These are phyloP conservation scores for Aspergillus phoenicis DNA, from an alignment of 2,329 filamentous ascomycete species.

Conservation along the genomic window DNA sequence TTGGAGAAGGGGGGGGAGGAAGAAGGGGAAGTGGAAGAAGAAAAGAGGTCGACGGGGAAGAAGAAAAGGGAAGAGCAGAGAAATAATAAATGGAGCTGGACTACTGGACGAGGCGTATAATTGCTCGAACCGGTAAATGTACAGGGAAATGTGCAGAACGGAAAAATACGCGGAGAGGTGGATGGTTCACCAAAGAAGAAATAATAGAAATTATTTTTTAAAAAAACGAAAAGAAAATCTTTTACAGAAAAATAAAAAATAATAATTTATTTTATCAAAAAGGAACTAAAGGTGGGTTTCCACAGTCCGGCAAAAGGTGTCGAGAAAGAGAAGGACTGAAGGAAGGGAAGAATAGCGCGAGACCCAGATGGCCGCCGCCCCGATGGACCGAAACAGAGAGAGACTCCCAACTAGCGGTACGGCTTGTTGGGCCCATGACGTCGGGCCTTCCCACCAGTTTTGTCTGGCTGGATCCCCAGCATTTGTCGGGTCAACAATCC, in stretches of 20 bases:
- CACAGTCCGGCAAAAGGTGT: neutral
- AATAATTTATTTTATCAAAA: neutral
- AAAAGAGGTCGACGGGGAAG: constrained; percentile 6
- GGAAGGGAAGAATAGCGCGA: neutral
- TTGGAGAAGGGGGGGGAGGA: neutral
- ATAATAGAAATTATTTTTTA: no score
- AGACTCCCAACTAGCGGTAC: constrained; percentile 24
- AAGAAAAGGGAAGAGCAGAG: neutral
- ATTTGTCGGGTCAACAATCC: constrained; percentile 10
- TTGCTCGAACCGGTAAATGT: constrained; percentile 2
- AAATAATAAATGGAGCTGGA: neutral
- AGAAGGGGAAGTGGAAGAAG: constrained; percentile 5
- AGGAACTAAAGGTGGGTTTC: neutral
- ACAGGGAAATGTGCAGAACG: constrained; percentile 1
- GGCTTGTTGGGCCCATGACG: constrained; percentile 32
- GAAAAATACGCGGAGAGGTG: constrained; percentile 3
- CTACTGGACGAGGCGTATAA: neutral
- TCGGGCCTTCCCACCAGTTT: constrained; percentile 20
- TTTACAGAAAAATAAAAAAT: neutral
- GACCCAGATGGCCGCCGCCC: no score
- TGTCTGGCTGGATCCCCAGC: constrained; percentile 1
- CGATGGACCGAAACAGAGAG: no score
- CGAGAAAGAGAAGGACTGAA: neutral
- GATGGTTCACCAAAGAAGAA: neutral
- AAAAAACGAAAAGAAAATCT: no score